Evolutionary conservation across 352 stramenopile species (phyloP).

Genomic region (Phytophthora idaei): DNA sequence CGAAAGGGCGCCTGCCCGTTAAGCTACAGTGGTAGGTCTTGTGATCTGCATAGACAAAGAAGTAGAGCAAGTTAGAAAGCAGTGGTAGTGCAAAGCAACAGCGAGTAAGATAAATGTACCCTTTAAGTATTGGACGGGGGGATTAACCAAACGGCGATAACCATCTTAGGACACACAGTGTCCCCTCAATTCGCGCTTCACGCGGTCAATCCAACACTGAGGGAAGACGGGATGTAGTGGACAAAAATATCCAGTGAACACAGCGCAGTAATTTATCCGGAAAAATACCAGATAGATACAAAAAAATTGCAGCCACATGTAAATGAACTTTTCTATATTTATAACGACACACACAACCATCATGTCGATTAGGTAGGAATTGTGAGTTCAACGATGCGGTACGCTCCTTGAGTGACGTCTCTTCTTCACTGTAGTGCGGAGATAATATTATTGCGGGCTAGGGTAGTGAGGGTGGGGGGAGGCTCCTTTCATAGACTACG

Average conservation of each 20-base stretch:
- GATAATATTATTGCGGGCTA: no score
- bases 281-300: neutral
- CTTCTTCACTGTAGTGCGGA: no score
- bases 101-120: neutral
- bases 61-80: neutral
- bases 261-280: neutral
- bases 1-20: neutral
- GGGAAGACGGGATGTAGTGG: neutral
- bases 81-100: neutral
- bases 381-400: neutral
- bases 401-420: neutral
- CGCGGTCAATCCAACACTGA: neutral
- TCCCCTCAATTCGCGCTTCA: neutral
- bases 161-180: neutral
- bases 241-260: neutral
- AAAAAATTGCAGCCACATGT: neutral
- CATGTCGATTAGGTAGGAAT: neutral
- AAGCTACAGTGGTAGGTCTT: slow-evolving; percentile 11
- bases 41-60: neutral
- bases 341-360: neutral
- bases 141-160: slow-evolving; percentile 3
- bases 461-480: no score
- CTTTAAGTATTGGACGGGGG: slow-evolving; percentile 1
- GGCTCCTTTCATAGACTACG: no score
- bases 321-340: neutral